These are phyloP conservation scores for Calonectria crousiana DNA, from an alignment of 2,329 filamentous ascomycete genomes.

Conservation along the genomic window DNA sequence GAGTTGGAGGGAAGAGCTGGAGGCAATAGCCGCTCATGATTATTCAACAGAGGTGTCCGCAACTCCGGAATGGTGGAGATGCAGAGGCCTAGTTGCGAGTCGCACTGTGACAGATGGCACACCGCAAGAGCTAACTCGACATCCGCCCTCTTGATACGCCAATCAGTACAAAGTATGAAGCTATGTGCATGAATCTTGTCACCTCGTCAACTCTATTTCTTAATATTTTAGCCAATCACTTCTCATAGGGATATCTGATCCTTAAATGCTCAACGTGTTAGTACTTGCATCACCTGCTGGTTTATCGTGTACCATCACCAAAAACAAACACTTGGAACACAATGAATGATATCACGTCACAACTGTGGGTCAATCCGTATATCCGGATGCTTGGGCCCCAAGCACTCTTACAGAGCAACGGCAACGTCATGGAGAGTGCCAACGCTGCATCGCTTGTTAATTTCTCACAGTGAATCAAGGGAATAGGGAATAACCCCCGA, in stretches of 20 bases:
- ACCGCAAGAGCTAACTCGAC: background rate
- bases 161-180: background rate
- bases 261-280: background rate
- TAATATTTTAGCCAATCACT: background rate
- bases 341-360: background rate
- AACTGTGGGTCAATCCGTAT: background rate
- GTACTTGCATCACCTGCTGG: background rate
- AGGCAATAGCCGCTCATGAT: background rate
- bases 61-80: background rate
- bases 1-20: background rate
- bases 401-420: conserved; percentile 66
- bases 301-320: background rate
- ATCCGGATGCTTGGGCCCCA: conserved; percentile 26
- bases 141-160: background rate
- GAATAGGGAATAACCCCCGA: conserved; percentile 51
- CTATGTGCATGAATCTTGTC: background rate
- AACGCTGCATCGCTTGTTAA: conserved; percentile 51
- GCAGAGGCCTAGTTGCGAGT: background rate
- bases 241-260: background rate
- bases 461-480: conserved; percentile 53
- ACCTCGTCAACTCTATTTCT: background rate
- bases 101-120: background rate
- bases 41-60: background rate
- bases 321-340: background rate
- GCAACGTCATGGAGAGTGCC: conserved; percentile 64